Evolutionary conservation across 768 basidiomycete genomes (phyloP), one percentile per base, ranked within the genome.

Genomic region (Tulasnella sp.): DNA sequence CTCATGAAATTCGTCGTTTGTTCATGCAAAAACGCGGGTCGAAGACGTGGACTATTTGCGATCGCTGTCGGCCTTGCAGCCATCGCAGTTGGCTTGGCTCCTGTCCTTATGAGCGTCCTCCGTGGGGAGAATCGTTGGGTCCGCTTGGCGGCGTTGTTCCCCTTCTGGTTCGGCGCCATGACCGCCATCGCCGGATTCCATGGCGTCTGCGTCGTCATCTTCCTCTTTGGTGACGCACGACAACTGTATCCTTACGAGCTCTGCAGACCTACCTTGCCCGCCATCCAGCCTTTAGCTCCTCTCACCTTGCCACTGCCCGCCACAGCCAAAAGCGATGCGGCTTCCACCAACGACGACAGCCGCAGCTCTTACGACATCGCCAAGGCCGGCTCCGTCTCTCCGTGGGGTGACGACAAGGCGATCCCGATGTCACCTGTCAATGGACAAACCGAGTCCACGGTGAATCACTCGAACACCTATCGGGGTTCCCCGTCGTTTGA

Each of bases 191-290:
- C 77, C 38, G 78, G 77, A 9, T 72, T 80, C 40, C 78, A 80
- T 75, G 79, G 79, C 67, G 77, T 79, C 38, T 80, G 79, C 36
- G 74, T 80, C 42, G 75, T 80, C 45, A 80, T 80, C 68, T 80
- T 78, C 72, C 67, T 80, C 40, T 80, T 80, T 70, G 79, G 79
- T n/a, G 79, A 80, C 52, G 77, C 77, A n/a, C 70, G 79, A 25
- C 79, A 80, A 69, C 71, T 80, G 11, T 78, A 78, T 67, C 79
- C 79, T 22, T 79, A 79, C 58, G 79, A 80, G 68, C 67, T 80
- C 31, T 83, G 69, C 91, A 90, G 38, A 80, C 92, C 74, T 83
- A 36, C 9, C 2, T 39, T 76, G 17, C 39, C 58, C 15, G 39
- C 74, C 34, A 34, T 70, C 22, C 58, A 67, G 64, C 54, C 29